A percentile compares a stretch with the other conserved stretches of the same genome.
Conservation (phyloP, 1,284 basidiomycete species). For the Rhodotorula sp. region DNA sequence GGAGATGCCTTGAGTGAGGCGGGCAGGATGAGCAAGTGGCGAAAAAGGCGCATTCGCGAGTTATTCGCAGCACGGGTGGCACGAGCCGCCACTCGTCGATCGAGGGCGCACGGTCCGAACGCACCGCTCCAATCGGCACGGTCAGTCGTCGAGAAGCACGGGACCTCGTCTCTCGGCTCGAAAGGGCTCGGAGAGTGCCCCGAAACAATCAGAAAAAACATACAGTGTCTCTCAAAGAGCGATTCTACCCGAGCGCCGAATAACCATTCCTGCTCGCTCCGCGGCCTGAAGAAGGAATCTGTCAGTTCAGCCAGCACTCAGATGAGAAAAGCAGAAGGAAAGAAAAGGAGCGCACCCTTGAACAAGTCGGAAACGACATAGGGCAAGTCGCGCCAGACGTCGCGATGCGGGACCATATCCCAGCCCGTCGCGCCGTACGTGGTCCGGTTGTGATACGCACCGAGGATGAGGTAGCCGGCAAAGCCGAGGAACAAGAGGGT, state of each 20-base stretch:
- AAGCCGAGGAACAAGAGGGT: conserved; percentile 69
- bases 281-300: conserved; percentile 4
- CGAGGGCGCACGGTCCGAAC: no score
- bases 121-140: no score
- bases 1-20: no score
- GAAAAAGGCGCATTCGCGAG: no score
- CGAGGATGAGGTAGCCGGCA: conserved; percentile 66
- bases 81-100: no score
- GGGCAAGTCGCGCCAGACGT: conserved; percentile 70
- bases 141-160: no score
- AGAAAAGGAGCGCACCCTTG: conserved; percentile 17
- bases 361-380: conserved; percentile 72
- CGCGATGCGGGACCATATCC: conserved; percentile 70
- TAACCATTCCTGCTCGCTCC: conserved; percentile 25
- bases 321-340: no score
- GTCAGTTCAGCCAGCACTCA: no score
- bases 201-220: neutral
- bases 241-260: conserved; percentile 18
- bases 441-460: conserved; percentile 78
- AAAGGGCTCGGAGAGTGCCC: neutral
- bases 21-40: no score
- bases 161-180: no score
- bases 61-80: no score
- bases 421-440: conserved; percentile 74
- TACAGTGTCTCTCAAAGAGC: neutral